Percentiles rank a stretch among this genome's conserved stretches.
Conservation (phyloP, 345 rosid species). For the Sonneratia alba region DNA sequence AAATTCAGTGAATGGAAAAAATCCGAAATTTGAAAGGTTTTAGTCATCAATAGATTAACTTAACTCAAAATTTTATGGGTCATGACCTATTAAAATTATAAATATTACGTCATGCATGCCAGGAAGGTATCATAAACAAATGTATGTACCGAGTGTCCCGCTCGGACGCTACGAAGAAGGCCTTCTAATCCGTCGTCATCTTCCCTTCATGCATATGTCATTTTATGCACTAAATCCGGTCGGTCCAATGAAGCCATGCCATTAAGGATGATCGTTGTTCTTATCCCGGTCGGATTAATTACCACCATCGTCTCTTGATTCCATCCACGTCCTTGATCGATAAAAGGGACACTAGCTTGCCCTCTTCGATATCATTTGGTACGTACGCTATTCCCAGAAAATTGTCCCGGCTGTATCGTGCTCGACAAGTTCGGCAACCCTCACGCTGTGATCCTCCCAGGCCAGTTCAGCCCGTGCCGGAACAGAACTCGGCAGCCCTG, state of each 20-base stretch:
- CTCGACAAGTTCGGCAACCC: slow-evolving; percentile 18
- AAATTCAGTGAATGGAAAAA: no score
- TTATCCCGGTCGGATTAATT: neutral
- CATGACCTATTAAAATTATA: no score
- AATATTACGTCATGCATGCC: no score
- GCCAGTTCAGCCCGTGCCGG: neutral
- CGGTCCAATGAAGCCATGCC: neutral
- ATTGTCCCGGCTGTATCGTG: slow-evolving; percentile 10
- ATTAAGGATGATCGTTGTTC: neutral
- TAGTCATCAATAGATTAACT: no score
- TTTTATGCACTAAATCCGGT: neutral
- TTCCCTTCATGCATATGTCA: neutral
- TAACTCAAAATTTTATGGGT: no score
- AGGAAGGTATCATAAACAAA: no score
- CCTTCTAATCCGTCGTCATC: neutral
- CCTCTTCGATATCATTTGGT: neutral
- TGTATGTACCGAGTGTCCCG: neutral
- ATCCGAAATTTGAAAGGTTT: no score
- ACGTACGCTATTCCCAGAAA: neutral
- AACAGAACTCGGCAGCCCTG: slow-evolving; percentile 11
- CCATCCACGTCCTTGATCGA: neutral
- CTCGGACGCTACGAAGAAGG: neutral
- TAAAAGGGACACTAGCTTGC: neutral
- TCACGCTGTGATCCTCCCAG: neutral
- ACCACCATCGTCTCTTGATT: neutral